Conservation (phyloP, 2,329 filamentous ascomycete species). For the Aureobasidium lini region DNA sequence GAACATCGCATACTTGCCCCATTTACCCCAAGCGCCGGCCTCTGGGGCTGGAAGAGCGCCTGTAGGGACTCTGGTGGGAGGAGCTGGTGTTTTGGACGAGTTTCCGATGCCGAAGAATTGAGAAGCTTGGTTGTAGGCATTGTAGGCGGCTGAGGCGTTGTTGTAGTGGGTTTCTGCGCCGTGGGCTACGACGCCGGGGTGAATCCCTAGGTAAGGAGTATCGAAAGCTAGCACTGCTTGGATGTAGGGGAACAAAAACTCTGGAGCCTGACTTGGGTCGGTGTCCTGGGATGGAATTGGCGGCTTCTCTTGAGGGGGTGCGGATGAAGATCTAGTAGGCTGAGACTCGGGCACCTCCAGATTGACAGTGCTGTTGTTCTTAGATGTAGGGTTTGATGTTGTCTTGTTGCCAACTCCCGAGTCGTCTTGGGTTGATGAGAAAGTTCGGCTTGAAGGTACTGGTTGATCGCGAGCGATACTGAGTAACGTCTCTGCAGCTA, state of each 20-base stretch:
- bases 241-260: slow-evolving; percentile 86
- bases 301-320: slow-evolving; percentile 15
- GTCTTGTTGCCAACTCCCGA: slow-evolving; percentile 15
- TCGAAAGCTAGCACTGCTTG: slow-evolving; percentile 89
- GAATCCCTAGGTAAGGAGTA: slow-evolving; percentile 81
- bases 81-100: not conserved
- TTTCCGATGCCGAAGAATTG: slow-evolving; percentile 45
- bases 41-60: slow-evolving; percentile 25
- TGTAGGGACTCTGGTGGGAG: slow-evolving; percentile 21
- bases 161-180: slow-evolving; percentile 82
- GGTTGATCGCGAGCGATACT: slow-evolving; percentile 62
- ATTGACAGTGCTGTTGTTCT: slow-evolving; percentile 5
- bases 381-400: slow-evolving; percentile 8
- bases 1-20: slow-evolving; percentile 78
- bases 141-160: slow-evolving; percentile 61
- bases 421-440: slow-evolving; percentile 15
- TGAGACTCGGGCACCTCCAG: slow-evolving; percentile 12
- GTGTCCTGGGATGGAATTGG: slow-evolving; percentile 19
- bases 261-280: slow-evolving; percentile 18
- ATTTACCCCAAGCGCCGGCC: slow-evolving; percentile 57
- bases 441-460: slow-evolving; percentile 24
- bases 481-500: slow-evolving; percentile 81
- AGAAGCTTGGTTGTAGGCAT: slow-evolving; percentile 57
- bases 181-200: slow-evolving; percentile 75
- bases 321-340: slow-evolving; percentile 13